phyloP scores from a whole-genome alignment of 495 filamentous ascomycete genomes.

The Aspergillus hancockii region DNA sequence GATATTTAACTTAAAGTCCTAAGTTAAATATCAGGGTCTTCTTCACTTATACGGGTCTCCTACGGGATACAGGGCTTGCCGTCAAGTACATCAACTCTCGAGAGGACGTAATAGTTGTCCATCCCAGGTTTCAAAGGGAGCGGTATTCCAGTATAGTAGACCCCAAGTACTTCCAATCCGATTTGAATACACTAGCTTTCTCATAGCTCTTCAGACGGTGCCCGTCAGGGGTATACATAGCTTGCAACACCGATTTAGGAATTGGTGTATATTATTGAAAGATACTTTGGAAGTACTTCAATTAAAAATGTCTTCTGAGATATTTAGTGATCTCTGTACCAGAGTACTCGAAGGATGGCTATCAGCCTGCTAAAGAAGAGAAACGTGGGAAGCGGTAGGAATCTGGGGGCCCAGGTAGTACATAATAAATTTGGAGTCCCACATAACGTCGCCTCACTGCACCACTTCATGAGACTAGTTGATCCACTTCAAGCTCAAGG shows the following conservation, averaged over 20 bases:
- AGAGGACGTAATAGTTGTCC: constrained; percentile 5
- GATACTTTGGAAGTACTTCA: too few species aligned
- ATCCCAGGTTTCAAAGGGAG: constrained; percentile 3
- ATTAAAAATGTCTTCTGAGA: too few species aligned
- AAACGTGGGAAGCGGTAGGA: too few species aligned
- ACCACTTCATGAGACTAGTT: too few species aligned
- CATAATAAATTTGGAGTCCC: too few species aligned
- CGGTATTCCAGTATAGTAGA: background rate
- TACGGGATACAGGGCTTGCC: background rate
- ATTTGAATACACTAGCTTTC: background rate
- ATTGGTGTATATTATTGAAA: background rate
- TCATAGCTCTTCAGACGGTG: background rate
- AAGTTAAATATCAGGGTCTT: background rate
- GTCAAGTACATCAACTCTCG: background rate
- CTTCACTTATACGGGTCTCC: background rate
- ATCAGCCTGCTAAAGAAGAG: too few species aligned
- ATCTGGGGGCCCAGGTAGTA: too few species aligned
- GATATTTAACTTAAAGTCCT: background rate
- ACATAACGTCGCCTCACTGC: too few species aligned
- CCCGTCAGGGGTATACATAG: background rate
- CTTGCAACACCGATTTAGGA: background rate
- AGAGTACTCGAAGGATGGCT: too few species aligned
- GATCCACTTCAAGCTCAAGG: too few species aligned
- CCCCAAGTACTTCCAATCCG: background rate
- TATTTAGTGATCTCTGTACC: too few species aligned